Evolutionary conservation across 2,329 filamentous ascomycete genomes (phyloP), one percentile per base, ranked within the genome.

Genomic region (Hirsutella thompsonii): DNA sequence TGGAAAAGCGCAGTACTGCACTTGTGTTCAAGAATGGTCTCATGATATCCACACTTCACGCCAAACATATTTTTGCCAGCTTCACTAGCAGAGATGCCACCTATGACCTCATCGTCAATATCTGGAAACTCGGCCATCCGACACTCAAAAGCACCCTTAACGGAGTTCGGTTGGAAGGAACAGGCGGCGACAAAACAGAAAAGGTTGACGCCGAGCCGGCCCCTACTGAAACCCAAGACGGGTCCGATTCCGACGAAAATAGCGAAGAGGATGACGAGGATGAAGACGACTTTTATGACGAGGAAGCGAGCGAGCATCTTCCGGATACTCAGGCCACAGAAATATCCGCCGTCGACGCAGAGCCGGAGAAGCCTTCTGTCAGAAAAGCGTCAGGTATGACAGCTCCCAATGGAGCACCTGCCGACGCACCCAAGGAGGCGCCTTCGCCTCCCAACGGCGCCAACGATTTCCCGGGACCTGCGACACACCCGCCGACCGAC

Each of bases 91-190:
- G 92, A 57, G 92, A 98, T 61, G 87, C 89, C 3, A 96, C 93
- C 0, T 98, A 96, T 55, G 93, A 98, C 56, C 68, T 98, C 36
- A 89, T 98, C 56, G 83, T 98, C 49, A 93, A 93, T 44, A 96
- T 98, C 44, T 98, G 92, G 92, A 94, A 94, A 59, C 82, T 95
- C 23, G 92, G 86, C 14, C 92, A 98, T 57, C 90, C 92, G 2
- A 86, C 87, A 42, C 65, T 98, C 23, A 86, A 87, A 59, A 94
- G 88, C 56, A 93, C 87, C 4, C 68, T 94, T 3, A 95, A 95
- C 47, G 90, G 92, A 3, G 86, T 93, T 10, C 75, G 78, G 11
- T 70, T 95, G 3, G 84, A 89, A 47, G 80, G 86, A 46, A 81
- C 78, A 1, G 83, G 86, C 5, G 88, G 87, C 19, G 89, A 95